These are phyloP conservation scores for Paramyrothecium sp. DNA, from an alignment of 2,329 filamentous ascomycete species.

Conservation along the genomic window DNA sequence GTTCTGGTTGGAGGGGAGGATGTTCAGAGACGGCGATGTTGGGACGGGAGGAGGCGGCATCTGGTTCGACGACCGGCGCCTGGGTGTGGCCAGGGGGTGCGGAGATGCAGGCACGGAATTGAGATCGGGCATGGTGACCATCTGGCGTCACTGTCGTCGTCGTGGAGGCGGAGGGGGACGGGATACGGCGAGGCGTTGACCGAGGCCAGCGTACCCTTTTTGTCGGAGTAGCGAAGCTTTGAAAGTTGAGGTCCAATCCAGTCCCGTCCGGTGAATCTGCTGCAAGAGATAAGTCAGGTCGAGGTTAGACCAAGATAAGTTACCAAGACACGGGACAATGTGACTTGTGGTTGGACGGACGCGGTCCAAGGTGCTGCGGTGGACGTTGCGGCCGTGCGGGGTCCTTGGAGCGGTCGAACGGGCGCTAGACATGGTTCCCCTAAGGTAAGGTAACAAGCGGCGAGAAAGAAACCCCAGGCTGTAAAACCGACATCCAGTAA, in stretches of 20 bases:
- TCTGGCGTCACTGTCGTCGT: too few relatives aligned
- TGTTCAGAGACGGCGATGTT: conserved; percentile 46
- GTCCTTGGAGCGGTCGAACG: too few relatives aligned
- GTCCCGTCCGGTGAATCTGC: too few relatives aligned
- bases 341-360: not conserved
- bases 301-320: too few relatives aligned
- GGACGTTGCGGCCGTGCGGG: not conserved
- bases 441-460: not conserved
- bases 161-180: too few relatives aligned
- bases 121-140: conserved; percentile 47
- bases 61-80: conserved; percentile 43
- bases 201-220: too few relatives aligned
- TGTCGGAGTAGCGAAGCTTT: too few relatives aligned
- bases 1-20: conserved; percentile 56
- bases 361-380: not conserved
- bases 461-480: too few relatives aligned
- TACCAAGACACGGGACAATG: not conserved
- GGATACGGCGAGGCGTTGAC: too few relatives aligned
- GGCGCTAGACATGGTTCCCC: not conserved
- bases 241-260: too few relatives aligned
- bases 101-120: conserved; percentile 55
- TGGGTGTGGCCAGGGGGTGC: conserved; percentile 38
- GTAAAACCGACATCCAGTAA: too few relatives aligned
- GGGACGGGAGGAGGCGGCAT: conserved; percentile 38
- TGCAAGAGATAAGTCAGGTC: too few relatives aligned